A percentile compares a stretch with the other conserved stretches of the same genome.
Conservation (phyloP, 2,329 filamentous ascomycete genomes). For the Berkeleyomyces rouxiae region DNA sequence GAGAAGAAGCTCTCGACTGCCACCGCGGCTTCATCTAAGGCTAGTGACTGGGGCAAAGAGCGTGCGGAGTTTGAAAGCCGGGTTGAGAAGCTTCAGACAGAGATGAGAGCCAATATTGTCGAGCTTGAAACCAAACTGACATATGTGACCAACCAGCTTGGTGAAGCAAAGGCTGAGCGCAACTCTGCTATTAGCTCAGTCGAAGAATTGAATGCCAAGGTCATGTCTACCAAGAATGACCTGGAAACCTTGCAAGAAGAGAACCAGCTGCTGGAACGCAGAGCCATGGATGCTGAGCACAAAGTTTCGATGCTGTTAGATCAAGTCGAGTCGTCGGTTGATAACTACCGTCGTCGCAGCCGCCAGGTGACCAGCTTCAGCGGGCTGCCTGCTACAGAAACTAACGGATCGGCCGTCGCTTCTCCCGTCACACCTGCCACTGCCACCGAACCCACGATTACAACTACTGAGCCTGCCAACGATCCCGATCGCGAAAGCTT, state of each 20-base stretch:
- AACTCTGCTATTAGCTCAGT: slow-evolving; percentile 43
- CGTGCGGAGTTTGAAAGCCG: slow-evolving; percentile 49
- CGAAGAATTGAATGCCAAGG: slow-evolving; percentile 37
- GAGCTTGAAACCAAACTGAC: slow-evolving; percentile 57
- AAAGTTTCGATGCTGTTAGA: slow-evolving; percentile 87
- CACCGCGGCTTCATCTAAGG: slow-evolving; percentile 24
- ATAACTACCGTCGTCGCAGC: slow-evolving; percentile 75
- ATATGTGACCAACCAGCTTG: slow-evolving; percentile 52
- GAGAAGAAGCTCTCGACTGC: slow-evolving; percentile 34
- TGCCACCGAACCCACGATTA: slow-evolving; percentile 5
- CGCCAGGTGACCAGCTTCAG: slow-evolving; percentile 33
- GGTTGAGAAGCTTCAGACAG: slow-evolving; percentile 51
- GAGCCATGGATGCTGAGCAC: slow-evolving; percentile 76
- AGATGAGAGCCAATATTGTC: slow-evolving; percentile 47
- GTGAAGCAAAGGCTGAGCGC: slow-evolving; percentile 48
- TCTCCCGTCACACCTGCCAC: slow-evolving; percentile 10
- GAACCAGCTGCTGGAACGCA: slow-evolving; percentile 63
- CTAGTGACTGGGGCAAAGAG: slow-evolving; percentile 59
- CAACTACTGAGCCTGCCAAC: slow-evolving; percentile 16
- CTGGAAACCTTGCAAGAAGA: slow-evolving; percentile 71
- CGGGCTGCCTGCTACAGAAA: slow-evolving; percentile 8
- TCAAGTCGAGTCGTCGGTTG: slow-evolving; percentile 84
- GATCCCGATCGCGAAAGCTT: slow-evolving; percentile 42
- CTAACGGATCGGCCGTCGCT: slow-evolving; percentile 25
- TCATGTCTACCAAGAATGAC: slow-evolving; percentile 46